phyloP scores from a whole-genome alignment of 306 rosid genomes.

The Mimosa bimucronata region DNA sequence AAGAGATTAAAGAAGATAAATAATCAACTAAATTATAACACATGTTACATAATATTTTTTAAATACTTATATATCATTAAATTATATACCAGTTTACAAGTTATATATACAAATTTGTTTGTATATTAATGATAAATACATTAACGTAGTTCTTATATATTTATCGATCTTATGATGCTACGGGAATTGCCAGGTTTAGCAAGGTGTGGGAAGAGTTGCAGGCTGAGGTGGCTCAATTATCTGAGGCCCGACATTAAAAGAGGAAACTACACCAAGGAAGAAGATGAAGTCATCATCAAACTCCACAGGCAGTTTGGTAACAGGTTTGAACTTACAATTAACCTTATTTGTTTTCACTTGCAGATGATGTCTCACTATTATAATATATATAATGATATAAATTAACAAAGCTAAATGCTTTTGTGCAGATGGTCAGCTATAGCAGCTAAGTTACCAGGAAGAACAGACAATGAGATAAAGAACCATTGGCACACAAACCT shows the following conservation, averaged over 20 bases:
- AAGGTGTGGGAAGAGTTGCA: conserved; percentile 56
- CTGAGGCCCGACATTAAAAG: conserved; percentile 48
- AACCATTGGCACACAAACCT: conserved; percentile 52
- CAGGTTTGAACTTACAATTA: conserved; percentile 21
- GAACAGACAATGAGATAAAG: conserved; percentile 52
- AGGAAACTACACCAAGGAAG: conserved; percentile 41
- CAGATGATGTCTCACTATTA: background rate
- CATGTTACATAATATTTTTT: no score
- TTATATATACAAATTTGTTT: no score
- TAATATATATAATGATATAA: background rate
- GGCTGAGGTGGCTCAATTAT: conserved; percentile 55
- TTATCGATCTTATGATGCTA: background rate
- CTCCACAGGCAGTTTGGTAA: conserved; percentile 42
- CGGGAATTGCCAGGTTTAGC: conserved; percentile 30
- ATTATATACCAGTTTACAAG: no score
- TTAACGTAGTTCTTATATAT: no score
- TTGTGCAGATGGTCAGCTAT: conserved; percentile 48
- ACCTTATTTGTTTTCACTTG: background rate
- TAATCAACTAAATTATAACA: no score
- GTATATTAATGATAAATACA: no score
- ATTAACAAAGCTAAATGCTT: background rate
- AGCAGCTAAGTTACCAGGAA: conserved; percentile 44
- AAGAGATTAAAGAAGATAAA: no score
- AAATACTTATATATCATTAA: no score
- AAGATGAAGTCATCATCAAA: conserved; percentile 38